Evolutionary conservation across 139 green algal species (phyloP), one percentile per base, ranked within the genome.

Genomic region (Pycnococcus provasolii): DNA sequence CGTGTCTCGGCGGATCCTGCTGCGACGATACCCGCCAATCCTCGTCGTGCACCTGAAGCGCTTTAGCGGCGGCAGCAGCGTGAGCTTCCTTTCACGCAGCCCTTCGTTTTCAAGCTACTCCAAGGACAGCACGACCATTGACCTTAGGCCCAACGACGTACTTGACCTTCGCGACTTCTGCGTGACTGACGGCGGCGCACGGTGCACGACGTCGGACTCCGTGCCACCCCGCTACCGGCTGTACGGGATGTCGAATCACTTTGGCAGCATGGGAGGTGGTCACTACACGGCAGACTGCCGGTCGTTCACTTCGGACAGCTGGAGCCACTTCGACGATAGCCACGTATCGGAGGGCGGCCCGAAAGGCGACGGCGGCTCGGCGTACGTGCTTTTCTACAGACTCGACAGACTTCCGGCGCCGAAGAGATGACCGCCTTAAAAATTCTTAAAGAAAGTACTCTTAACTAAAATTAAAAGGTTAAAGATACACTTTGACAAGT

Each of bases 301-400:
- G 52, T 66, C 75, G 47, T 55, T 48, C 15, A 71, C 45, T 26
- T 43, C 39, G 42, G 54, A 60, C 60, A 80, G 74, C 26, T 96
- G 91, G 91, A 83, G 89, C 73, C 79, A 67, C 53, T 97, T 92
- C 76, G 88, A 97, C 61, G 91, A 97, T 80, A 83, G 65, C 68
- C 58, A 76, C 51, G 79, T 89, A 1, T 71, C 58, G 0, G 55
- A 77, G 1, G 43, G 47, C 1, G 50, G 46, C 13, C 62, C 45
- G 5, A 63, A 61, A 46, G 15, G 54, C 4, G 45, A 83, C 4
- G 81, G 79, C 15, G 50, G 67, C n/a, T 81, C 88, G 4, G 91
- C 89, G 1, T 97, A 97, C 68, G 70, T 97, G 55, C 84, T 97
- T 3, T 97, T 97, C 77, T 97, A 96, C 74, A 75, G 26, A 26